phyloP scores from a whole-genome alignment of 176 grass and related monocot species.

The Phragmites australis region DNA sequence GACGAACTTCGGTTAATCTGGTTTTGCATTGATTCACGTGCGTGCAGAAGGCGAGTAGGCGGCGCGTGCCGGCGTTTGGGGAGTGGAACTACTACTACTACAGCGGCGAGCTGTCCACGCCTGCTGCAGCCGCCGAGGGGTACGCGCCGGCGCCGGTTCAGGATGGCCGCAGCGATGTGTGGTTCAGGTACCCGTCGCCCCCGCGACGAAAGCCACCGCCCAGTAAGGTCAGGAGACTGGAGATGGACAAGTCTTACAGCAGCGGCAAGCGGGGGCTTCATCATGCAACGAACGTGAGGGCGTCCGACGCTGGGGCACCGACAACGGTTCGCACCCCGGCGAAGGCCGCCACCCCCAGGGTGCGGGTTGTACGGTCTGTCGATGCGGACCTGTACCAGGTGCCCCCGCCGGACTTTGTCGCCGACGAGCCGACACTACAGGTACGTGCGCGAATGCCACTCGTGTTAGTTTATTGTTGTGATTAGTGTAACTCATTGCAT shows the following conservation, averaged over 20 bases:
- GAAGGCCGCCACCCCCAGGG: neutral
- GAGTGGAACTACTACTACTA: conserved; percentile 53
- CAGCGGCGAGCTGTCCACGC: neutral
- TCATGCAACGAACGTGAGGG: neutral
- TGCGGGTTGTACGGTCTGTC: conserved; percentile 8
- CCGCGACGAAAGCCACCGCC: conserved; percentile 3
- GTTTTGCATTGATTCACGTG: neutral
- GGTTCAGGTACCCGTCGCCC: conserved; percentile 48
- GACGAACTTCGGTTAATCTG: neutral
- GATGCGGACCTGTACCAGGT: conserved; percentile 45
- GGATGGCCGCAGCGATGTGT: conserved; percentile 44
- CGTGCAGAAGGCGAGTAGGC: conserved; percentile 16
- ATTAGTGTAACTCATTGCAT: neutral
- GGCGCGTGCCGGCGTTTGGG: conserved; percentile 49
- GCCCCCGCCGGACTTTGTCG: conserved; percentile 22
- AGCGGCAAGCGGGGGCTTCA: neutral
- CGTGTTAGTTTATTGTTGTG: neutral
- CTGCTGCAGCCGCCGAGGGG: neutral
- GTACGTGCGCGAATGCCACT: neutral
- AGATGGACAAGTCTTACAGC: neutral
- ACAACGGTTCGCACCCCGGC: neutral
- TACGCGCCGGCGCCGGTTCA: neutral
- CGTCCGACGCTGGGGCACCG: neutral
- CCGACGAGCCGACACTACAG: neutral
- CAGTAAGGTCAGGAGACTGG: neutral